Evolutionary conservation across 169 alveolate genomes (phyloP), one percentile per base, ranked within the genome.

Genomic region (Eimeria praecox): DNA sequence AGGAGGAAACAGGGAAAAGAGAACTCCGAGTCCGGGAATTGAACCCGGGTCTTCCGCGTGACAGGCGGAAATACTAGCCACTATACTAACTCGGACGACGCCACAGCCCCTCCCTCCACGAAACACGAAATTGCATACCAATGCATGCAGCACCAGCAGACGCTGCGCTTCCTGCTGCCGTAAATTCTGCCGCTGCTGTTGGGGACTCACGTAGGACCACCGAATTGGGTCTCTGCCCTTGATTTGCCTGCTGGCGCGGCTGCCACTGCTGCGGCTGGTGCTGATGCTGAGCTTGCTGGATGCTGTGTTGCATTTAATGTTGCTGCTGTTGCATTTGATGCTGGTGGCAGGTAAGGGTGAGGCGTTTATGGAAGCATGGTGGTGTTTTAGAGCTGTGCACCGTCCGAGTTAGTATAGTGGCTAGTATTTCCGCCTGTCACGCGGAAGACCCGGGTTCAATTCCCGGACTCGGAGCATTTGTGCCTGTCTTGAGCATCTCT

Each of bases 11-110:
- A n/a, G n/a, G n/a, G 62, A 20, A 1, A 20, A 0, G 2, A 52
- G 18, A 52, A 52, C 98, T 98, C 99, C 98, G 97, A 96, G 98
- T 96, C 99, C 98, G 98, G 98, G 99, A 97, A 97, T 98, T 97
- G 98, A 98, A 97, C 99, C 98, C 98, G 98, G 99, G 99, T 98
- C 99, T 95, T 97, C 98, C 98, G 99, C 98, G 98, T 97, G 99
- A 98, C 98, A 98, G 99, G 98, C 99, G 98, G 98, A 97, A 95
- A 98, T 98, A 97, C 99, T 98, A 96, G 96, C 99, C 98, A 97
- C 99, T 98, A 98, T 97, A 98, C 99, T 97, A 98, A 96, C 98
- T 97, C 98, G 98, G 98, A 98, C 95, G 18, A 1, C 18, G 0
- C 24, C 2, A 52, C 0, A 2, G 62, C 62, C 0, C 62, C 0